These are phyloP conservation scores for Periglandula ipomoeae DNA, from an alignment of 2,329 filamentous ascomycete species.

Conservation along the genomic window DNA sequence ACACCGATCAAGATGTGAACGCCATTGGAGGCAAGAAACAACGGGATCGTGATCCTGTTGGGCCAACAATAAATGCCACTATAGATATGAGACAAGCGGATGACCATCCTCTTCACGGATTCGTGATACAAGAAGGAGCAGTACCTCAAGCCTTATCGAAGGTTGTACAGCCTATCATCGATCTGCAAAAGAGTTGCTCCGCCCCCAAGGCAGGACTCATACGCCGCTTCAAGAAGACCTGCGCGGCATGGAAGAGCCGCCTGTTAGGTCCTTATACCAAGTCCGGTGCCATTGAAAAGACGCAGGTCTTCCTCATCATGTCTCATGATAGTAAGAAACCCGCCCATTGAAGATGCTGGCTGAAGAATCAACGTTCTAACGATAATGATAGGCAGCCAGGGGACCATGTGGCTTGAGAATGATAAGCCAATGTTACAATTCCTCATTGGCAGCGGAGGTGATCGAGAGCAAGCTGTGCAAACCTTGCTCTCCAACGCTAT, in stretches of 20 bases:
- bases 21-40: conserved; percentile 34
- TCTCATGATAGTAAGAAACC: conserved; percentile 46
- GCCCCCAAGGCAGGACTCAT: conserved; percentile 19
- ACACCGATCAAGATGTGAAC: conserved; percentile 48
- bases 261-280: conserved; percentile 49
- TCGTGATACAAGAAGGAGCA: conserved; percentile 54
- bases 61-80: conserved; percentile 53
- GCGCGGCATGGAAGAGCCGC: conserved; percentile 31
- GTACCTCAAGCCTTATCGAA: conserved; percentile 47
- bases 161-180: conserved; percentile 48
- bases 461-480: conserved; percentile 45
- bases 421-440: conserved; percentile 53
- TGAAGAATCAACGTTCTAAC: neutral
- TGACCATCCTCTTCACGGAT: conserved; percentile 49
- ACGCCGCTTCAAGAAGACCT: conserved; percentile 6
- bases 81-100: conserved; percentile 46
- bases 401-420: conserved; percentile 46
- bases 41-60: conserved; percentile 32
- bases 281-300: conserved; percentile 47
- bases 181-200: conserved; percentile 27
- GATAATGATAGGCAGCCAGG: conserved; percentile 40
- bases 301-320: conserved; percentile 58
- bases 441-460: conserved; percentile 45
- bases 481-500: conserved; percentile 44
- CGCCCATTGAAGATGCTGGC: neutral